phyloP scores from a whole-genome alignment of 2,329 filamentous ascomycete genomes.

The Trichoderma oligosporum region DNA sequence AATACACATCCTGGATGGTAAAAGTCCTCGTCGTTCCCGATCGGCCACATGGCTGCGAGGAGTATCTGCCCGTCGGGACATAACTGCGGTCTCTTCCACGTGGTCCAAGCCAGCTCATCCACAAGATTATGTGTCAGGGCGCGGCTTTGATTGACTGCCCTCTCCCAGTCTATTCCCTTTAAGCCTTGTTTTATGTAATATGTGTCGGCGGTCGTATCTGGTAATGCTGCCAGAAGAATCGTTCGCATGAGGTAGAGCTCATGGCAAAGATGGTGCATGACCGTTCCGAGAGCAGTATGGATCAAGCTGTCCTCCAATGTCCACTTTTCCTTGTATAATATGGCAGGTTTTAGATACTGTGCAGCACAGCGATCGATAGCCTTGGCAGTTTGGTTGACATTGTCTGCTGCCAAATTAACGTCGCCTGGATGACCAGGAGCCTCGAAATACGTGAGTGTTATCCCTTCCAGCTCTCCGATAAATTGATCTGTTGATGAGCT shows the following conservation, averaged over 20 bases:
- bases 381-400: slow-evolving; percentile 36
- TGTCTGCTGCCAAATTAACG: slow-evolving; percentile 13
- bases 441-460: slow-evolving; percentile 38
- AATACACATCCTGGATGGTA: slow-evolving; percentile 35
- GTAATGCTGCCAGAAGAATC: slow-evolving; percentile 22
- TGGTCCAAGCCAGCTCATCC: slow-evolving; percentile 53
- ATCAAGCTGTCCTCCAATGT: slow-evolving; percentile 18
- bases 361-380: slow-evolving; percentile 41
- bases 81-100: slow-evolving; percentile 54
- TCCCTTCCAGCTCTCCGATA: slow-evolving; percentile 35
- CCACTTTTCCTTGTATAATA: slow-evolving; percentile 1
- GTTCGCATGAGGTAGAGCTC: slow-evolving; percentile 22
- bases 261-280: slow-evolving; percentile 18
- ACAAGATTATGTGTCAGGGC: slow-evolving; percentile 36
- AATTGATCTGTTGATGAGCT: slow-evolving; percentile 31
- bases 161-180: slow-evolving; percentile 13
- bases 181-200: slow-evolving; percentile 17
- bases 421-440: slow-evolving; percentile 30
- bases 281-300: slow-evolving; percentile 5
- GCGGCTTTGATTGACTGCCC: slow-evolving; percentile 23
- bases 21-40: slow-evolving; percentile 53
- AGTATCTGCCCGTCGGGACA: slow-evolving; percentile 55
- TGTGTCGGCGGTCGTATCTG: neutral
- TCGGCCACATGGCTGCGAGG: slow-evolving; percentile 62
- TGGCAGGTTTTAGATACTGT: slow-evolving; percentile 4